Base-by-base conservation (phyloP, 805 yeast genomes). In the Saccharomyces eubayanus region DNA sequence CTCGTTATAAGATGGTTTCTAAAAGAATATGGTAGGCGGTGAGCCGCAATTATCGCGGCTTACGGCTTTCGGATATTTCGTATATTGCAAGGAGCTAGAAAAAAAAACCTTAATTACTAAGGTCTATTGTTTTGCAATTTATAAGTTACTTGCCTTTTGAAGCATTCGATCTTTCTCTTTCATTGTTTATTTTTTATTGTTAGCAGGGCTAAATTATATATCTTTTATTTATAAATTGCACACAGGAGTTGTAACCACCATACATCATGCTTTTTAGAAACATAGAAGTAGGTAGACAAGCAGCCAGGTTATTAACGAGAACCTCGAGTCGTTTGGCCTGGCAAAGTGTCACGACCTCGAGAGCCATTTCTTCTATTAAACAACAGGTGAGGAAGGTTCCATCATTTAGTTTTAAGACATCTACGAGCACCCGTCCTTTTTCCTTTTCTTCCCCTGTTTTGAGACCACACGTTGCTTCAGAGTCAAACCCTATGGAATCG, bases 1-100 rank as follows among this genome's bases (percentile, higher is more conserved):
- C 77, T 50, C 62, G 94, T 30, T 86, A 83, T 68, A 79, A 84
- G 57, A 87, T 86, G 92, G 78, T 82, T 1, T 83, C 89, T n/a
- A 86, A 86, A 62, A 68, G 82, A 53, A 86, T 86, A 20, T 86
- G 91, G 89, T 85, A 61, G 59, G 8, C 27, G 10, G 16, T 16
- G 24, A 36, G 30, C 27, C 21, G 27, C 24, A n/a, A 20, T 43
- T 41, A 36, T 36, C 43, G 43, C 21, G 24, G 43, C 24, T 36
- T 36, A 36, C 43, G 43, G 24, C 16, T n/a, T 47, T 47, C 31
- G 30, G 30, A 27, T 20, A 47, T 28, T 47, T 21, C 29, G 49
- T 28, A 47, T 47, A 31, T 28, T 36, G 24, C 24, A 36, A 36
- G 43, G 43, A 36, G 43, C 24, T 3, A n/a, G 20, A 36, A 36